Conservation (phyloP, 2,329 filamentous ascomycete species). For the Conoideocrella luteorostrata region DNA sequence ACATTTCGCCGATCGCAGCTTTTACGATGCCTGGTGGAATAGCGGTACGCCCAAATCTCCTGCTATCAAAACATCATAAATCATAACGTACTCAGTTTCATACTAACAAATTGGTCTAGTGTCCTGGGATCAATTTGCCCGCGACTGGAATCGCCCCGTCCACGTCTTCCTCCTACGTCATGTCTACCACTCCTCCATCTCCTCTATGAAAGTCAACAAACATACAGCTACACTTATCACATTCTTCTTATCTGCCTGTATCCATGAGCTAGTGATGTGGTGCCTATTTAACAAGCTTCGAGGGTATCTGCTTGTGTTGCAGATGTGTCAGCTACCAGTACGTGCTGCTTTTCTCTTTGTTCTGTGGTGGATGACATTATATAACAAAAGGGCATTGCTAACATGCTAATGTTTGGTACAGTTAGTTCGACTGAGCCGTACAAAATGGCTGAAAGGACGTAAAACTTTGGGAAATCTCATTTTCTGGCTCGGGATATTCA, state of each 20-base stretch:
- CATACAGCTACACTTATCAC: conserved; percentile 68
- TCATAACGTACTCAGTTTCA: background rate
- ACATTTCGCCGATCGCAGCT: conserved; percentile 68
- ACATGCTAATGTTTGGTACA: conserved; percentile 18
- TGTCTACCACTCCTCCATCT: conserved; percentile 74
- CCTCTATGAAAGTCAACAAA: conserved; percentile 62
- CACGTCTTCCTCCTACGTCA: conserved; percentile 73
- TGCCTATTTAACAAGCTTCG: conserved; percentile 72
- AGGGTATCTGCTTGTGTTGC: conserved; percentile 65
- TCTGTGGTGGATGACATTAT: too few species aligned
- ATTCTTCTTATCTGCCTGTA: conserved; percentile 63
- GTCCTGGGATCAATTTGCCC: conserved; percentile 70
- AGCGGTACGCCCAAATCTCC: conserved; percentile 30
- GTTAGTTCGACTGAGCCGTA: conserved; percentile 61
- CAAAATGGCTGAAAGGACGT: conserved; percentile 55
- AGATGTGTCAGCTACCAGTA: conserved; percentile 67
- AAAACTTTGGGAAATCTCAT: conserved; percentile 64
- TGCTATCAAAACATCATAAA: background rate
- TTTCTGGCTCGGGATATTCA: conserved; percentile 76
- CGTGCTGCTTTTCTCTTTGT: conserved; percentile 13
- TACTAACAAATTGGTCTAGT: conserved; percentile 23
- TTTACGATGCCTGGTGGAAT: conserved; percentile 63
- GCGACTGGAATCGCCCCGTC: conserved; percentile 73
- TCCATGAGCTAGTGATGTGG: conserved; percentile 75
- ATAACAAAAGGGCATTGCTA: too few species aligned